Base-by-base conservation (phyloP, 2,329 filamentous ascomycete genomes). In the Thermochaetoides dissita region DNA sequence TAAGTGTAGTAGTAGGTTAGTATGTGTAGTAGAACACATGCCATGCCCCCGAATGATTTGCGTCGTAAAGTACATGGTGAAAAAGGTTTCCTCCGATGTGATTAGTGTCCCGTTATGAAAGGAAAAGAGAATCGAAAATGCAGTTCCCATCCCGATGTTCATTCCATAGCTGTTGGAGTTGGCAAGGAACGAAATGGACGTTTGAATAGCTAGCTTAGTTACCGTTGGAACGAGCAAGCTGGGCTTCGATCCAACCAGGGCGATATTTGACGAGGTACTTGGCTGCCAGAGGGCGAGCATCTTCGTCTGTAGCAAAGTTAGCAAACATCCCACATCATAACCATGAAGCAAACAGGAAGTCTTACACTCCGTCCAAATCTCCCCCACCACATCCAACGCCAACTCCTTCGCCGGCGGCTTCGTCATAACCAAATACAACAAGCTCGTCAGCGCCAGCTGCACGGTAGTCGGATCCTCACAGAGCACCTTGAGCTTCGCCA, bases 401-500 rank as follows among this genome's bases (percentile, higher is more conserved):
- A 76, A 62, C 47, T 79, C 71, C 53, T 74, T 69, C 17, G 74
- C 71, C 3, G 79, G 79, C 37, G 79, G 79, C 41, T 74, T 68
- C 68, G 81, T 76, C 64, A 81, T 77, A 37, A 79, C 74, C 54
- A 81, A 59, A 50, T 81, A 83, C 49, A 81, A 59, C 47, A 83
- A 59, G 55, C 75, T 81, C 10, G 73, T 79, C 46, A 82, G 59
- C 8, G 76, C 75, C 37, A 82, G 62, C 46, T 70, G 71, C 17
- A 79, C 72, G 49, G 80, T 72, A 37, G 73, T 74, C 6, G 79
- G 79, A 55, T 83, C 77, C 37, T 74, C 68, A 53, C 79, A 83
- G 52, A 82, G 67, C 31, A 65, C 63, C 60, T 78, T 79, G 32
- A 96, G 77, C 39, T 83, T 74, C 37, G 79, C 70, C 2, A 96